Evolutionary conservation across 139 green algal genomes (phyloP), one percentile per base, ranked within the genome.

Genomic region (Trebouxia sp.): DNA sequence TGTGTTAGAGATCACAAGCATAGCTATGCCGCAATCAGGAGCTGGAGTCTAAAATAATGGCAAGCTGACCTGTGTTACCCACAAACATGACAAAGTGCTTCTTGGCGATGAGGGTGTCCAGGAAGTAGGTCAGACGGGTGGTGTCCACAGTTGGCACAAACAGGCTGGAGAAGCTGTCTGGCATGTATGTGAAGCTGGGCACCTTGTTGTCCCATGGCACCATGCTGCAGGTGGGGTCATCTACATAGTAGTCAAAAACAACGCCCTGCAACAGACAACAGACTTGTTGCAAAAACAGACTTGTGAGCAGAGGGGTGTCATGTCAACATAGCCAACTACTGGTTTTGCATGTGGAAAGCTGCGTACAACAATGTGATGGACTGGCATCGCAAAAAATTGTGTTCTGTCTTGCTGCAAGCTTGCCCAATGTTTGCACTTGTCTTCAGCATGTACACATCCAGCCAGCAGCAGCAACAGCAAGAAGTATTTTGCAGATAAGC

Each of bases 241-340:
- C 90, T 26, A 98, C 92, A 76, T 92, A 98, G 87, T 96, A 98
- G 79, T 98, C 94, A 83, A 92, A 98, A 30, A 98, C 94, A 28
- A 91, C 79, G 43, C 91, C 93, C 86, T 96, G 94, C 84, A 92
- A 90, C 43, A 87, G 58, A 28, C 7, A 41, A 20, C 9, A 30
- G 26, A 50, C 30, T 32, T 28, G 26, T n/a, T 41, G n/a, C n/a
- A n/a, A n/a, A n/a, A n/a, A n/a, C n/a, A n/a, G n/a, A n/a, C n/a
- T n/a, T n/a, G 30, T 78, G 41, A 24, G 22, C 20, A 62, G 24
- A 76, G 6, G 32, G 30, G 28, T 65, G 10, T 26, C 5, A 62
- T 65, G 53, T 42, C 47, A 14, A 53, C 3, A 5, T 5, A 17
- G 14, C 15, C 47, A 53, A 26, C 47, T 11, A 17, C 47, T 53